These are phyloP conservation scores for Lachnellula suecica DNA, from an alignment of 2,329 filamentous ascomycete species.

Conservation along the genomic window DNA sequence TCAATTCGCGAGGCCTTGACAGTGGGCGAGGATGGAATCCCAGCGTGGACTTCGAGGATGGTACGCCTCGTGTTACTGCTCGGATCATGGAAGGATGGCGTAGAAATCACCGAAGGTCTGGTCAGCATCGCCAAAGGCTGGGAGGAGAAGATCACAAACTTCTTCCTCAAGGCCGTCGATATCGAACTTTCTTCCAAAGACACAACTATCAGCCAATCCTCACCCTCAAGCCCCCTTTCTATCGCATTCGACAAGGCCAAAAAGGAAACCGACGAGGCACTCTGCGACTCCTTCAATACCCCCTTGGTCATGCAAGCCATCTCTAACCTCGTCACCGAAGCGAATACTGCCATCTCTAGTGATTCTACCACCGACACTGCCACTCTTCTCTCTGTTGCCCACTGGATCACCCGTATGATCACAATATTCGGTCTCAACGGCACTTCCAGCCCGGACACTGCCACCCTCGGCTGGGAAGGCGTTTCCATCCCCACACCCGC, in stretches of 20 bases:
- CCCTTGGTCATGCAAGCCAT: conserved; percentile 76
- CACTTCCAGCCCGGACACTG: conserved; percentile 52
- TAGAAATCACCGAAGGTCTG: conserved; percentile 87
- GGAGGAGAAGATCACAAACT: too few relatives aligned
- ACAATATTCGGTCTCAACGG: conserved; percentile 81
- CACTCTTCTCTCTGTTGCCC: conserved; percentile 58
- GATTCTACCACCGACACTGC: conserved; percentile 44
- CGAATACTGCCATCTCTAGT: conserved; percentile 60
- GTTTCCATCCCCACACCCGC: conserved; percentile 45
- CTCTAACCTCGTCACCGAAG: conserved; percentile 72
- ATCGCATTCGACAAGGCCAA: conserved; percentile 56
- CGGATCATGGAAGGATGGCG: conserved; percentile 85
- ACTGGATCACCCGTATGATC: conserved; percentile 81
- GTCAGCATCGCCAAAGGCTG: conserved; percentile 71
- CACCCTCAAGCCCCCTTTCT: conserved; percentile 43
- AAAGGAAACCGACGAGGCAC: conserved; percentile 54
- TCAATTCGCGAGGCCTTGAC: conserved; percentile 82
- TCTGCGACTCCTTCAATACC: conserved; percentile 88
- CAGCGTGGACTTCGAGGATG: conserved; percentile 78
- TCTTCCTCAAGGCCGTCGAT: too few relatives aligned
- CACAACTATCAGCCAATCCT: conserved; percentile 5
- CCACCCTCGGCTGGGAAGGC: conserved; percentile 56
- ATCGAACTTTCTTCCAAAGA: neutral
- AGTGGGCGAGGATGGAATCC: too few relatives aligned
- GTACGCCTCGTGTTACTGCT: conserved; percentile 86